Evolutionary conservation across 2,329 filamentous ascomycete genomes (phyloP).

Genomic region (Trichoderma koningii): DNA sequence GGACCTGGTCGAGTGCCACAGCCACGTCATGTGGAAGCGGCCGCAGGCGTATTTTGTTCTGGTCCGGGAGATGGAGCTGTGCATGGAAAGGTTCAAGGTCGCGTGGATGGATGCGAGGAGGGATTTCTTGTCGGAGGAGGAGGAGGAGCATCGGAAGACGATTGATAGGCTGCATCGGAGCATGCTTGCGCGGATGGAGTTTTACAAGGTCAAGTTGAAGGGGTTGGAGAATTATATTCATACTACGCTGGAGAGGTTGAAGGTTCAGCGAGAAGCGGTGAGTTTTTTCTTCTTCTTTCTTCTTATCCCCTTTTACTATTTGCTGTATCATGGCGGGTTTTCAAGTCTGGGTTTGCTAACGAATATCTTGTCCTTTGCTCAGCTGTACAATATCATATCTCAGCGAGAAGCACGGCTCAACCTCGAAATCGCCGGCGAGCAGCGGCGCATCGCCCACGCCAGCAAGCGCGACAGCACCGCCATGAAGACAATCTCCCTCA

Average conservation of each 20-base stretch:
- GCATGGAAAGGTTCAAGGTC: constrained; percentile 49
- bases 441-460: constrained; percentile 60
- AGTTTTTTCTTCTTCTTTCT: constrained; percentile 33
- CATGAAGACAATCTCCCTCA: constrained; percentile 66
- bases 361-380: too few species aligned
- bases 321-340: too few species aligned
- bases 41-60: constrained; percentile 62
- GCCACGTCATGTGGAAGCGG: constrained; percentile 63
- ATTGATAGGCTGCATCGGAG: constrained; percentile 53
- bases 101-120: constrained; percentile 31
- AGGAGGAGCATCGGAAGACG: constrained; percentile 38
- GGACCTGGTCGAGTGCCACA: constrained; percentile 65
- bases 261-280: constrained; percentile 63
- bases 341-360: neutral
- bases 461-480: constrained; percentile 64
- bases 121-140: constrained; percentile 32
- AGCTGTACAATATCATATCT: constrained; percentile 68
- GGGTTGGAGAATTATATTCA: constrained; percentile 65
- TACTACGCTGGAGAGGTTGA: constrained; percentile 61
- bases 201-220: constrained; percentile 62
- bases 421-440: constrained; percentile 63
- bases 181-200: constrained; percentile 58
- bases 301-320: neutral
- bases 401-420: constrained; percentile 66
- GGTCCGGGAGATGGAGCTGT: constrained; percentile 50